Evolutionary conservation across 2,329 filamentous ascomycete genomes (phyloP), one percentile per base, ranked within the genome.

Genomic region (Fusarium ramigenum): DNA sequence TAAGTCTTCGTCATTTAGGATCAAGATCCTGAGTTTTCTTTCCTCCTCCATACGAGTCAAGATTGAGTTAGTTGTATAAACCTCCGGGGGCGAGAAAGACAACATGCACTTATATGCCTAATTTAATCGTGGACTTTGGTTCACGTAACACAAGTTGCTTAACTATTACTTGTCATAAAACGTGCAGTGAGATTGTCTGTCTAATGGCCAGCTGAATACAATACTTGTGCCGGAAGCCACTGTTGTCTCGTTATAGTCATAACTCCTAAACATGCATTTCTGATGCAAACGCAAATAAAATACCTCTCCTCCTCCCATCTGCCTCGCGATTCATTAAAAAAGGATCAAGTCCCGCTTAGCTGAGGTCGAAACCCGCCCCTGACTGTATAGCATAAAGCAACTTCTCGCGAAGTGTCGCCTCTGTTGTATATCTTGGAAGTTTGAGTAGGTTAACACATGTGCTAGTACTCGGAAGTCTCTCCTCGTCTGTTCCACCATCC

Each of bases 371-470:
- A 2, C 96, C 96, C 52, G 96, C 96, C 1, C 95, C 95, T 1
- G 94, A 93, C 76, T 93, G 93, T 25, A 98, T 90, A 14, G 96
- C 96, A 82, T 98, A 97, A 59, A 98, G 84, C 68, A 99, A 81
- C 84, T 97, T 98, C 78, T 92, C 89, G 79, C 89, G 91, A 77
- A 99, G 81, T 34, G 86, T 87, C 66, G 85, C 82, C 71, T 91
- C 89, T 39, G 86, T 90, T 53, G 82, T 88, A 82, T 98, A 99
- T 73, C 92, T 90, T 11, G 96, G 96, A 74, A 99, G 83, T 85
- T 99, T 99, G 53, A 99, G 84, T 75, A 99, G 81, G 80, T 99
- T 99, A 34, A 98, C 94, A 78, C 96, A 99, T 1, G 96, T 99
- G 80, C 95, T 98, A 23, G 96, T 95, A 79, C 94, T 98, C 5